phyloP scores from a whole-genome alignment of 495 filamentous ascomycete species.

The Trypethelium eluteriae region DNA sequence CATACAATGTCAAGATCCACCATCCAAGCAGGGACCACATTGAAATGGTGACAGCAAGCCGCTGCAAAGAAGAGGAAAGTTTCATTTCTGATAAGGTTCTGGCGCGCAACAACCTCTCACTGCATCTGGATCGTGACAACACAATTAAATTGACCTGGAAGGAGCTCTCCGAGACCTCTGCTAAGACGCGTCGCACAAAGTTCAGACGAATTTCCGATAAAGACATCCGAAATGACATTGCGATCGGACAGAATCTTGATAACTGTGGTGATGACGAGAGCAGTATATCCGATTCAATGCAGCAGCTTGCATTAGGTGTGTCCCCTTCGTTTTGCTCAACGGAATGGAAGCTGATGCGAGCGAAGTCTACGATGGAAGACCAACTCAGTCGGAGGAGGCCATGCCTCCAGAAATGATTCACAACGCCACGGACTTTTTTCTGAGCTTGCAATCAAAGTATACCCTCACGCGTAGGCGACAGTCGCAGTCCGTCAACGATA shows the following conservation, averaged over 20 bases:
- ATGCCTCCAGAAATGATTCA: neutral
- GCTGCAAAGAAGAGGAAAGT: neutral
- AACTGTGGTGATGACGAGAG: neutral
- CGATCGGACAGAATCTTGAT: neutral
- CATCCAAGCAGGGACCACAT: neutral
- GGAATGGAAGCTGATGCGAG: neutral
- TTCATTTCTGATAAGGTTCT: neutral
- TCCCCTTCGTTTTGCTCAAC: neutral
- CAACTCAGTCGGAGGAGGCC: neutral
- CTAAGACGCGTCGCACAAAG: neutral
- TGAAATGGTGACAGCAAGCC: neutral
- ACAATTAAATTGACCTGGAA: neutral
- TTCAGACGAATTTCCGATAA: neutral
- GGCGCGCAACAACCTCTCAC: neutral
- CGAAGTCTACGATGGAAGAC: no score
- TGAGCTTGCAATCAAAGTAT: no score
- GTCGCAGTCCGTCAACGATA: no score
- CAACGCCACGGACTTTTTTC: neutral
- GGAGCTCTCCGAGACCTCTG: neutral
- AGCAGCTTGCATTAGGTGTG: neutral
- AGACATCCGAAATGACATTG: conserved; percentile 2
- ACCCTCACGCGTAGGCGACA: no score
- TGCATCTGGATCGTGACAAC: neutral
- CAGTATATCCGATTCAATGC: neutral
- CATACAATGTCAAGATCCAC: neutral